phyloP scores from a whole-genome alignment of 108 stramenopile genomes.

The Cyclotella choctawhatcheeana region DNA sequence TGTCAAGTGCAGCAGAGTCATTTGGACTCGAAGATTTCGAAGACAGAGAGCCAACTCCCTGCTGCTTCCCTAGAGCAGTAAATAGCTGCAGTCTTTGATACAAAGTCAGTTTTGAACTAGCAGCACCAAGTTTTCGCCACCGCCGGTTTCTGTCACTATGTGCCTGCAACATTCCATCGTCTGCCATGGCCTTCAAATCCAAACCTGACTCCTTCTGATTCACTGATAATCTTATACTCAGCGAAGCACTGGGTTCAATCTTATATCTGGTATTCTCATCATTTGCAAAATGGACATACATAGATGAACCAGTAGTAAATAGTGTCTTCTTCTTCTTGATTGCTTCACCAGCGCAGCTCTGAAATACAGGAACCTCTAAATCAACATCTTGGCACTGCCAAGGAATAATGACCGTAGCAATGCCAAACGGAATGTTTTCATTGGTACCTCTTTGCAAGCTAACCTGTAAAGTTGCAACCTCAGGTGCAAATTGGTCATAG shows the following conservation, averaged over 20 bases:
- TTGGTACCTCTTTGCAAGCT: conserved; percentile 13
- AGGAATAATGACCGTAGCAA: conserved; percentile 58
- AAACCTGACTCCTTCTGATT: not conserved
- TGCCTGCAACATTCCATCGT: not conserved
- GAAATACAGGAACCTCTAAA: not conserved
- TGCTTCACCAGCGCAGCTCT: not conserved
- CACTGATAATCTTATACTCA: not conserved
- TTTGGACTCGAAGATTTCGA: not conserved
- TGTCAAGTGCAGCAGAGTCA: not conserved
- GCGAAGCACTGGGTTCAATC: conserved; percentile 2
- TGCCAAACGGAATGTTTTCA: conserved; percentile 60
- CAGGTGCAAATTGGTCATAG: not conserved
- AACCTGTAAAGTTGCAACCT: conserved; percentile 2
- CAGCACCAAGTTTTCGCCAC: not conserved
- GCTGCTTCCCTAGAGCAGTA: not conserved
- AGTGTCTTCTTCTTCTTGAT: conserved; percentile 4
- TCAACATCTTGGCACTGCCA: conserved; percentile 67
- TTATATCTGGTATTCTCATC: conserved; percentile 5
- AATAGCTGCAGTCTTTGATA: not conserved
- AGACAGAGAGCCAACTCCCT: not conserved
- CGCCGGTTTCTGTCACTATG: not conserved
- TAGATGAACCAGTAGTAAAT: not conserved
- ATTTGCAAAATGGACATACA: not conserved
- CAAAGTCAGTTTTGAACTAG: not conserved
- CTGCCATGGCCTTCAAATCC: not conserved